Percentiles rank a stretch among this genome's conserved stretches.
Conservation (phyloP, 2,329 filamentous ascomycete species). For the Fusarium sp. region DNA sequence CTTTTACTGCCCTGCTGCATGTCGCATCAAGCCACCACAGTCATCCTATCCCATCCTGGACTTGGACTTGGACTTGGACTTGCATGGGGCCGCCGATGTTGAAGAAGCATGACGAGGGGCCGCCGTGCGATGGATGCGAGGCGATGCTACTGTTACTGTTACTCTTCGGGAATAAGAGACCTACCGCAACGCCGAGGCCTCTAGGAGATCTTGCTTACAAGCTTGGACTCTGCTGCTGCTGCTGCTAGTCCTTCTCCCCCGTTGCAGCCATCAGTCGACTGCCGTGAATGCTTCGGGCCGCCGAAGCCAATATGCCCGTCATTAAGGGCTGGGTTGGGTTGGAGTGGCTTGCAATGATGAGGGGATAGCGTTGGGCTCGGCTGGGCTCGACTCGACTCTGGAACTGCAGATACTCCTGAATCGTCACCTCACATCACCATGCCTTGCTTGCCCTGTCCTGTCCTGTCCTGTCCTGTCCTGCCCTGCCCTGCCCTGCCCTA, state of each 20-base stretch:
- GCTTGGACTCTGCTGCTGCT: neutral
- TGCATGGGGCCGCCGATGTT: neutral
- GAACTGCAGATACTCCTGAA: constrained; percentile 11
- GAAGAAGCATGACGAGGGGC: neutral
- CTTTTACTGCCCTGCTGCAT: constrained; percentile 2
- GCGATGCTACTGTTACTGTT: neutral
- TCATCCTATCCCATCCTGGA: too few relatives aligned
- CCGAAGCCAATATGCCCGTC: constrained; percentile 23
- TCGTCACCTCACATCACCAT: constrained; percentile 14
- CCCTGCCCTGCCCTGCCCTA: neutral
- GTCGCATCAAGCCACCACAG: neutral
- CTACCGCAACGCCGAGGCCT: constrained; percentile 18
- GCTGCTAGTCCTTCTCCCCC: neutral
- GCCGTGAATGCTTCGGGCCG: constrained; percentile 36
- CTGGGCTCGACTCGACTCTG: neutral
- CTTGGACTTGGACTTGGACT: neutral
- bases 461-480: too few relatives aligned
- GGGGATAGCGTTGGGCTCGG: constrained; percentile 7
- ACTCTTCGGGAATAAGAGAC: constrained; percentile 26
- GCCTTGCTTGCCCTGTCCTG: neutral
- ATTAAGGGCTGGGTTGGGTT: constrained; percentile 18
- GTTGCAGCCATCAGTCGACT: constrained; percentile 23
- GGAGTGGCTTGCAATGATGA: constrained; percentile 1
- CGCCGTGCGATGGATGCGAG: neutral
- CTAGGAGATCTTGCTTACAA: constrained; percentile 12